These are phyloP conservation scores for Vitis hybrid DNA, from an alignment of 177 flowering plant genomes.

Conservation along the genomic window DNA sequence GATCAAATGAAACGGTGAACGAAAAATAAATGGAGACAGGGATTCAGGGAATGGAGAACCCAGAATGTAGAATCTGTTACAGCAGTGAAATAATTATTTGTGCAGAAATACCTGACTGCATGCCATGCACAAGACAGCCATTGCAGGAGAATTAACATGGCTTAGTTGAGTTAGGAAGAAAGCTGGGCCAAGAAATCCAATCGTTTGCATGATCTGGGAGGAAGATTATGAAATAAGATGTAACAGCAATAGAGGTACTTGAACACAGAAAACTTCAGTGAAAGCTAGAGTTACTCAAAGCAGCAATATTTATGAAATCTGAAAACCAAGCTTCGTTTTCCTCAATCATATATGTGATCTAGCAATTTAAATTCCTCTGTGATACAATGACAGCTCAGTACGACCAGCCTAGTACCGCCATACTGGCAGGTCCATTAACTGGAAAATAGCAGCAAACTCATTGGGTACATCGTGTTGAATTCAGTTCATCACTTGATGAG, in stretches of 20 bases:
- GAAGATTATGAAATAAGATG: neutral
- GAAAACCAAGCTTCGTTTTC: neutral
- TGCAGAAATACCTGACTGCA: slow-evolving; percentile 78
- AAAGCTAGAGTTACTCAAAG: neutral
- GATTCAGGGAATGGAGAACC: neutral
- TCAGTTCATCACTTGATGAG: too few relatives aligned
- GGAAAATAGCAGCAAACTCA: too few relatives aligned
- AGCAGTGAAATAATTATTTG: neutral
- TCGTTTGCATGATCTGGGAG: slow-evolving; percentile 86
- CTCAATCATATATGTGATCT: neutral
- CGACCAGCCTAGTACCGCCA: neutral
- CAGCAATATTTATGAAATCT: neutral
- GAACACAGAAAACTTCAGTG: neutral
- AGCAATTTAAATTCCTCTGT: neutral
- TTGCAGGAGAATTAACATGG: slow-evolving; percentile 84
- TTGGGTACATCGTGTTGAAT: too few relatives aligned
- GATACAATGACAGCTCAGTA: neutral
- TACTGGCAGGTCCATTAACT: neutral
- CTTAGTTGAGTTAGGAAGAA: slow-evolving; percentile 92
- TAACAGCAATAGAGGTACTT: neutral
- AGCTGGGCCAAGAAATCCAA: slow-evolving; percentile 98
- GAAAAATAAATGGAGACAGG: neutral
- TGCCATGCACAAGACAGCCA: slow-evolving; percentile 96
- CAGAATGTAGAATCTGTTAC: neutral
- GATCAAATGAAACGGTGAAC: neutral